A percentile compares a stretch with the other conserved stretches of the same genome.
phyloP scores from a whole-genome alignment of 2,329 filamentous ascomycete species.

The Trichoderma polysporum region DNA sequence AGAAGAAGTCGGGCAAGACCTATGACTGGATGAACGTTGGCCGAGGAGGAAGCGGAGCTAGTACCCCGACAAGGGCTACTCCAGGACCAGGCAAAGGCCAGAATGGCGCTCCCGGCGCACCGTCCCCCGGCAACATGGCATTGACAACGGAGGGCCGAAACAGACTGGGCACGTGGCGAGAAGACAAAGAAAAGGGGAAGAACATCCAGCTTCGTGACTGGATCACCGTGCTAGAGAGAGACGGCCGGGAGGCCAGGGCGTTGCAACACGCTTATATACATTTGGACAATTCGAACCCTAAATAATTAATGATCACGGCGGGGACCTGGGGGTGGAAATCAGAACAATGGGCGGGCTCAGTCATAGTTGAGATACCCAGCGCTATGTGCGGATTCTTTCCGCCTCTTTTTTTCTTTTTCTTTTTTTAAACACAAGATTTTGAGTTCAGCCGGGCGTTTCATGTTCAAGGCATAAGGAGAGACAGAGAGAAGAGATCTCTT shows the following conservation, averaged over 20 bases:
- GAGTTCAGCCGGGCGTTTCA: constrained; percentile 24
- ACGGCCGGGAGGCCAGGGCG: constrained; percentile 66
- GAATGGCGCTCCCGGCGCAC: constrained; percentile 34
- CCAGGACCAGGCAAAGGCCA: constrained; percentile 36
- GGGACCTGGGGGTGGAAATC: constrained; percentile 21
- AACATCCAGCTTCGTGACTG: constrained; percentile 85
- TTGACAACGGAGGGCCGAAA: constrained; percentile 60
- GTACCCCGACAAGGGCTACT: constrained; percentile 47
- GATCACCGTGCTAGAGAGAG: constrained; percentile 74
- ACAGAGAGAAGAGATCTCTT: background rate
- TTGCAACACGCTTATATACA: constrained; percentile 58
- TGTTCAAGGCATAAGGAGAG: constrained; percentile 2
- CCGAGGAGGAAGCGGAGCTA: constrained; percentile 52
- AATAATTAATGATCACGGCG: constrained; percentile 30
- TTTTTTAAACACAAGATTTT: constrained; percentile 28
- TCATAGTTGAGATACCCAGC: constrained; percentile 33
- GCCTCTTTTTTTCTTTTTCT: constrained; percentile 29
- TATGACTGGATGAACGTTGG: constrained; percentile 72
- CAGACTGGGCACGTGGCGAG: constrained; percentile 71
- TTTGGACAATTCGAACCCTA: constrained; percentile 51
- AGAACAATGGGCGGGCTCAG: constrained; percentile 12
- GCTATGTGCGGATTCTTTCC: constrained; percentile 27
- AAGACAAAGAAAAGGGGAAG: constrained; percentile 72
- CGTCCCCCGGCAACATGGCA: constrained; percentile 36
- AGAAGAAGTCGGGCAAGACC: constrained; percentile 63